Conservation (phyloP, 768 basidiomycete genomes). For the Hysterangium stoloniferum region DNA sequence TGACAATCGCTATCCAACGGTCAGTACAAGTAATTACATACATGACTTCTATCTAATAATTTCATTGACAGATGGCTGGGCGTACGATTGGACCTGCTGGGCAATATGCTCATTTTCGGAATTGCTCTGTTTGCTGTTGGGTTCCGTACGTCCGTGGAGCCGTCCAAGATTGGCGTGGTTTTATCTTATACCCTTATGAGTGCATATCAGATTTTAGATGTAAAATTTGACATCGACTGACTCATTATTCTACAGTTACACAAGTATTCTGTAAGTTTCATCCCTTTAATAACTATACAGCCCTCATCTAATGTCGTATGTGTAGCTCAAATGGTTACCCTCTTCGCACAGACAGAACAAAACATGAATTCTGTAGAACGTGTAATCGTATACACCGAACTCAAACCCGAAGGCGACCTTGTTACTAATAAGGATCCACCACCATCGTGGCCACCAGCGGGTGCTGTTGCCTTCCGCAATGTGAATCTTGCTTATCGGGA, state of each 20-base stretch:
- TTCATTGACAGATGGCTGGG: slow-evolving; percentile 38
- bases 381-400: slow-evolving; percentile 57
- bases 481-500: slow-evolving; percentile 54
- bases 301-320: neutral
- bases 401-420: slow-evolving; percentile 45
- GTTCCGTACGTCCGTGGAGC: slow-evolving; percentile 45
- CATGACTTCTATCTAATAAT: neutral
- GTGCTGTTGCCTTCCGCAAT: slow-evolving; percentile 46
- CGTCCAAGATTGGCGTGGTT: slow-evolving; percentile 56
- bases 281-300: neutral
- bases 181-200: slow-evolving; percentile 40
- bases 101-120: slow-evolving; percentile 59
- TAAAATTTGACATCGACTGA: slow-evolving; percentile 18
- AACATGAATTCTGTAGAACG: slow-evolving; percentile 72
- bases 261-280: slow-evolving; percentile 14
- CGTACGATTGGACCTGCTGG: slow-evolving; percentile 57
- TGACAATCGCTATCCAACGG: slow-evolving; percentile 56
- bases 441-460: slow-evolving; percentile 41
- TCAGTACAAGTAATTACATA: slow-evolving; percentile 13
- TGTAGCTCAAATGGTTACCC: slow-evolving; percentile 35
- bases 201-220: slow-evolving; percentile 18
- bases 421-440: slow-evolving; percentile 38
- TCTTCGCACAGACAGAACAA: slow-evolving; percentile 55
- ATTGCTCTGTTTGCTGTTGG: slow-evolving; percentile 64
- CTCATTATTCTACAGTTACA: slow-evolving; percentile 8